Evolutionary conservation across 768 basidiomycete species (phyloP), one percentile per base, ranked within the genome.

Genomic region (Termitomyces sp.): DNA sequence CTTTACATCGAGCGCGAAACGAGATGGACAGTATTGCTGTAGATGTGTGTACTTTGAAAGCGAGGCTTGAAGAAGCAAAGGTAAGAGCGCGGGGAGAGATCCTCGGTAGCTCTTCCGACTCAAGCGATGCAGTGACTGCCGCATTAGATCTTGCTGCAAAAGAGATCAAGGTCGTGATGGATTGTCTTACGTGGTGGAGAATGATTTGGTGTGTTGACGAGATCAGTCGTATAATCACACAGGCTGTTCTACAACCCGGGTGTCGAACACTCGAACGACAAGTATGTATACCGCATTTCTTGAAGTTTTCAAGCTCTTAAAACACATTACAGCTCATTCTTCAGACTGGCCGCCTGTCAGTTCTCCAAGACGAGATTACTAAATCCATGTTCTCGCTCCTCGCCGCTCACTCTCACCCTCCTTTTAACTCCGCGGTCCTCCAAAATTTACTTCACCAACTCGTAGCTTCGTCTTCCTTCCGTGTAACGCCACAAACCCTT

Each of bases 361-460:
- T 64, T 9, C 64, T 79, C 13, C 87, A 86, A 68, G 61, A 71
- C 14, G 64, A 72, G 2, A 66, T 84, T 22, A 73, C 78, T 3
- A 61, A 65, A 45, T 72, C 76, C 14, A 77, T 78, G 13, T 75
- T 76, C 33, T 46, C 58, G 3, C 71, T 85, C 18, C 65, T 81
- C 20, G 64, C 70, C 14, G 69, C 68, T n/a, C 74, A 78, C 50
- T 70, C 70, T 5, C 61, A 70, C 1, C 64, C 78, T 9, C 69
- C 75, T 6, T 72, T 76, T 65, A 72, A 77, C 54, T 86, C 87
- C 0, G 74, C 80, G 8, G 68, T 91, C 42, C 78, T 90, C 6
- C 70, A 72, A 43, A 90, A 91, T 64, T 66, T 70, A 7, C 73
- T 90, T 33, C 73, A 77, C 8, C 88, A 89, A 65, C 64, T 85